Evolutionary conservation across 1,139 yeast species (phyloP).

Genomic region (Sugiyamaella xylanicola): DNA sequence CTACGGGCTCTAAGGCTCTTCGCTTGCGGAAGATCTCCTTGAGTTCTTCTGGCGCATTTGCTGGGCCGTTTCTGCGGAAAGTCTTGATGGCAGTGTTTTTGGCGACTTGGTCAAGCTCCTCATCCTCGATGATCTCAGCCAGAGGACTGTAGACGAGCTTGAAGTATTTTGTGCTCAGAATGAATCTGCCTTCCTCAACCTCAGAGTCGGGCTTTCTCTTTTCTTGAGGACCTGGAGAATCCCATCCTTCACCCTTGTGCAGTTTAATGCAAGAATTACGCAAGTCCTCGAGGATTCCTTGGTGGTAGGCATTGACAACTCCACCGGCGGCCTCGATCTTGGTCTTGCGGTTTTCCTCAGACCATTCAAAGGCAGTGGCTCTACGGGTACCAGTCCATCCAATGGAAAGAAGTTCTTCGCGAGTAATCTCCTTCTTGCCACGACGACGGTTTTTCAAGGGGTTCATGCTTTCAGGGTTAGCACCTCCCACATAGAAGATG

Average conservation of each 20-base stretch:
- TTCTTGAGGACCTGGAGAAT: conserved; percentile 30
- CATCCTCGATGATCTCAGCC: conserved; percentile 28
- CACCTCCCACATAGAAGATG: conserved; percentile 65
- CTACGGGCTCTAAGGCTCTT: conserved; percentile 28
- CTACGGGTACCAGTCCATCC: conserved; percentile 95
- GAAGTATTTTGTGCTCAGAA: conserved; percentile 35
- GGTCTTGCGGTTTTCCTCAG: conserved; percentile 65
- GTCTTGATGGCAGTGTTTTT: conserved; percentile 31
- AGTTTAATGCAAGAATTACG: conserved; percentile 62
- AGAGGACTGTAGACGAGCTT: conserved; percentile 31
- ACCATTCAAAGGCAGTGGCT: conserved; percentile 70
- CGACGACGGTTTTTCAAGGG: conserved; percentile 40
- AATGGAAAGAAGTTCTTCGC: conserved; percentile 60
- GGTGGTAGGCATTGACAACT: conserved; percentile 72
- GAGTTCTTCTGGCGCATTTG: conserved; percentile 32
- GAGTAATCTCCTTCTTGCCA: conserved; percentile 45
- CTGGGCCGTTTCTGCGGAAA: conserved; percentile 37
- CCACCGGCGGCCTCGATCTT: conserved; percentile 75
- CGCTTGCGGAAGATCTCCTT: conserved; percentile 33
- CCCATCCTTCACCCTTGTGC: conserved; percentile 77
- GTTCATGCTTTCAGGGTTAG: conserved; percentile 70
- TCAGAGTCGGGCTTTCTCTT: conserved; percentile 11
- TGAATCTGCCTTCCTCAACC: conserved; percentile 34
- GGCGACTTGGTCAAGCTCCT: conserved; percentile 26
- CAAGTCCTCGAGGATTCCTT: conserved; percentile 66